These are phyloP conservation scores for Teunomyces panamensis DNA, from an alignment of 805 yeast genomes.

Conservation along the genomic window DNA sequence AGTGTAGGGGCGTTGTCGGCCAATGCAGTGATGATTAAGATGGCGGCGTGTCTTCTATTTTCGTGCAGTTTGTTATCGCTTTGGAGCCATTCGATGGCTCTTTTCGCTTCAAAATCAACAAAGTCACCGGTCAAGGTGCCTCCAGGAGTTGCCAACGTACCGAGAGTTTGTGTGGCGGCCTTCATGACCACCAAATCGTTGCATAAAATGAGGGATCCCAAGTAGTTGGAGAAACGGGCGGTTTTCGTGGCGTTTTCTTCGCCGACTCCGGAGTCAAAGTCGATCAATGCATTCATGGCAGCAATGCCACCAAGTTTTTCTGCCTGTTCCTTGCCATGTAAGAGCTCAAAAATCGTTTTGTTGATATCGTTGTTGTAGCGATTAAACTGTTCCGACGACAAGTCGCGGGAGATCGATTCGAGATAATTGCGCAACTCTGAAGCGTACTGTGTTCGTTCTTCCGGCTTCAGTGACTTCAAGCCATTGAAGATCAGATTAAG, in stretches of 20 bases:
- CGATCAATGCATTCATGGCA: constrained; percentile 85
- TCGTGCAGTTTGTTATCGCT: constrained; percentile 74
- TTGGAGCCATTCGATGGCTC: constrained; percentile 87
- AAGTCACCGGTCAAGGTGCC: constrained; percentile 87
- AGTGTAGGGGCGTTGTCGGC: constrained; percentile 87
- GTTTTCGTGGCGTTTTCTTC: constrained; percentile 87
- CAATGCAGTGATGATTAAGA: constrained; percentile 74
- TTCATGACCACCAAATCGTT: constrained; percentile 83
- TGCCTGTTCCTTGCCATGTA: constrained; percentile 66
- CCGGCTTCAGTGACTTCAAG: constrained; percentile 41
- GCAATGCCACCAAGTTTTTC: constrained; percentile 87
- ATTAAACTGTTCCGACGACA: constrained; percentile 76
- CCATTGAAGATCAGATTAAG: constrained; percentile 53
- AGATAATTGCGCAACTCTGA: constrained; percentile 67
- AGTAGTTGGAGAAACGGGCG: constrained; percentile 85
- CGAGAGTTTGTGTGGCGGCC: constrained; percentile 82
- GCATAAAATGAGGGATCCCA: constrained; percentile 75
- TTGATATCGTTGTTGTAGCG: constrained; percentile 82
- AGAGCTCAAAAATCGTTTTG: constrained; percentile 79
- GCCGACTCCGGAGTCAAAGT: constrained; percentile 68
- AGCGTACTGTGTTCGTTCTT: constrained; percentile 55
- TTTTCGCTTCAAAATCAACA: constrained; percentile 87
- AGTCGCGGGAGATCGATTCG: constrained; percentile 72
- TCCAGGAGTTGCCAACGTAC: constrained; percentile 85
- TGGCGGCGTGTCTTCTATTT: constrained; percentile 85